Evolutionary conservation across 2,329 filamentous ascomycete genomes (phyloP).

Genomic region (Colletotrichum destructivum): DNA sequence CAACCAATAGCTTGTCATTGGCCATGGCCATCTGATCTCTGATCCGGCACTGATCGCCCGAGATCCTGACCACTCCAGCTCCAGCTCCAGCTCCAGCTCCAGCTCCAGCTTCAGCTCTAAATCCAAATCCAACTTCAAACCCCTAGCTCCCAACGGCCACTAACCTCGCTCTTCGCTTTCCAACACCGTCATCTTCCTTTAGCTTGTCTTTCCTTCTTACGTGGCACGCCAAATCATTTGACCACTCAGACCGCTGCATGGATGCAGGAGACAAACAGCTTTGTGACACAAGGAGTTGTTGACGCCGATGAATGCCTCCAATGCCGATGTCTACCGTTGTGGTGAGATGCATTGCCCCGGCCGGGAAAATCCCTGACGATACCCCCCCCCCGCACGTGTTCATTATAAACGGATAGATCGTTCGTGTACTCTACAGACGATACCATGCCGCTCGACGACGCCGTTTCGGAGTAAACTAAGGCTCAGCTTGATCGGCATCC

Average conservation of each 20-base stretch:
- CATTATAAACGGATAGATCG: no score
- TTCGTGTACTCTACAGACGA: no score
- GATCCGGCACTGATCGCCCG: slow-evolving; percentile 32
- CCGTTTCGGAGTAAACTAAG: no score
- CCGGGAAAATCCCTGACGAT: no score
- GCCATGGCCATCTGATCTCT: slow-evolving; percentile 33
- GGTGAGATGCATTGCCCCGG: not conserved
- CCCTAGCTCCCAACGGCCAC: slow-evolving; percentile 19
- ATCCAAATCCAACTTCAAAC: not conserved
- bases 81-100: no score
- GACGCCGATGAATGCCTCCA: not conserved
- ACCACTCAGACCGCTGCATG: not conserved
- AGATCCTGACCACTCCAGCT: slow-evolving; percentile 3
- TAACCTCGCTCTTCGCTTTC: not conserved
- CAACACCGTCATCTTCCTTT: not conserved
- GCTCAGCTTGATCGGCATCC: no score
- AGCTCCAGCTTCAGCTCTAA: no score
- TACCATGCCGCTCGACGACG: no score
- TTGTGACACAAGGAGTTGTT: slow-evolving; percentile 10
- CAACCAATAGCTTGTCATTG: slow-evolving; percentile 26
- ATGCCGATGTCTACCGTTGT: not conserved
- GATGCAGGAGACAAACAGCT: not conserved
- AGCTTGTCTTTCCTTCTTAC: not conserved
- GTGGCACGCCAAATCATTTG: slow-evolving; percentile 16
- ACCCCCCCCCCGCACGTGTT: no score